phyloP scores from a whole-genome alignment of 305 asterid genomes.

The Fraxinus angustifolia region DNA sequence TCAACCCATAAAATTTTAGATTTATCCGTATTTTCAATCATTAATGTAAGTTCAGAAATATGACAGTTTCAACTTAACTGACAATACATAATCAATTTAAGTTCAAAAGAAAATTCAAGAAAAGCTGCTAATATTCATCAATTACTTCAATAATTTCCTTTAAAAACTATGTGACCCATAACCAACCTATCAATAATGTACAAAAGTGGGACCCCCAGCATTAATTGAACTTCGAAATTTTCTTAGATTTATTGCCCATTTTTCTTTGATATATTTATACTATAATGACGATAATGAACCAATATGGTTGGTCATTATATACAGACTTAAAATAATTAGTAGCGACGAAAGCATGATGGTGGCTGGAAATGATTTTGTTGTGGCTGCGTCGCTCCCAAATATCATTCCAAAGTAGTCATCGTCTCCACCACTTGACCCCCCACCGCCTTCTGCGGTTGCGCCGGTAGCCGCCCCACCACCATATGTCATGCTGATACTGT shows the following conservation, averaged over 20 bases:
- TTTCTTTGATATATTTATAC: background rate
- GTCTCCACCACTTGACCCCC: slow-evolving; percentile 27
- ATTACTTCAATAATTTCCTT: background rate
- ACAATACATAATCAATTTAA: background rate
- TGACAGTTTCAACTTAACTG: background rate
- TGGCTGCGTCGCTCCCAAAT: slow-evolving; percentile 48
- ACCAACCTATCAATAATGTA: background rate
- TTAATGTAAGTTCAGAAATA: background rate
- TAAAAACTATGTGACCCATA: background rate
- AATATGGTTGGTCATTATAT: slow-evolving; percentile 23
- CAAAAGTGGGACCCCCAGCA: background rate
- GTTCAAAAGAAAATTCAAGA: background rate
- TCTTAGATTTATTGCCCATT: background rate
- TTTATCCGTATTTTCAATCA: background rate
- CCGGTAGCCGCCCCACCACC: slow-evolving; percentile 57
- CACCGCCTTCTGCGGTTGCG: background rate
- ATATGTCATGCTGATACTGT: slow-evolving; percentile 41
- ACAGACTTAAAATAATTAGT: slow-evolving; percentile 27
- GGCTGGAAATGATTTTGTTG: slow-evolving; percentile 27
- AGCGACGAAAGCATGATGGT: slow-evolving; percentile 14
- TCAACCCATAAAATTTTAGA: background rate
- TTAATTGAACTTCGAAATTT: background rate
- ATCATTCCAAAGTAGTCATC: slow-evolving; percentile 66
- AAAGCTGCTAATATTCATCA: background rate
- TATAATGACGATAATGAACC: slow-evolving; percentile 15